Evolutionary conservation across 371 early-diverging fungal species (phyloP), one percentile per base, ranked within the genome.

Genomic region (Nosema bombycis): DNA sequence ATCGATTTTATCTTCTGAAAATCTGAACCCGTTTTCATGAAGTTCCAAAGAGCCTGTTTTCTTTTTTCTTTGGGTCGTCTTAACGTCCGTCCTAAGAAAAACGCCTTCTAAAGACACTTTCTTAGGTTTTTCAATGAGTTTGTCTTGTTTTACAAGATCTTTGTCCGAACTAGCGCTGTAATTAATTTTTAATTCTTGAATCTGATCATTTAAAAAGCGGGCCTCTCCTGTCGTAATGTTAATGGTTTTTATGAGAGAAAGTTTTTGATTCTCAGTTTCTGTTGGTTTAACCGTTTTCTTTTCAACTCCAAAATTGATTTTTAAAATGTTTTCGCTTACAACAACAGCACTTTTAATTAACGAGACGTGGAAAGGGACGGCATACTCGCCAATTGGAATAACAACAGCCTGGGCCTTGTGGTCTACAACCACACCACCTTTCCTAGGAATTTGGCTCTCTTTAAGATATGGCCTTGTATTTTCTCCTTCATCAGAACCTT

Each of bases 301-400:
- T 28, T 91, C 90, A 82, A 94, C 91, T 33, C 93, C 87, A 86
- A 99, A 92, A 84, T 97, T 96, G 78, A 99, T 89, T 79, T 98
- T 93, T 10, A 99, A 87, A 84, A 92, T 63, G 28, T 57, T 93
- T 87, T 96, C 96, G 70, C 95, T 96, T 58, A 89, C 90, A 85
- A 96, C 93, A 84, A 91, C 91, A 3, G 91, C 91, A 83, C 92
- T 96, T 81, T 97, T 97, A 36, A 99, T 85, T 0, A 93, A 92
- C 18, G 92, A 91, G 65, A 98, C 92, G 86, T 99, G 97, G 89
- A 99, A 96, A 26, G 99, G 99, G 1, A 98, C 96, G 0, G 95
- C 91, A 84, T 91, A 90, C 36, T 95, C 95, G 80, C 93, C 93
- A 46, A 99, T 91, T 1, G 99, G 99, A 29, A 98, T 86, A 61